Base-by-base conservation (phyloP, 2,329 filamentous ascomycete species). In the Botrytis fragariae region DNA sequence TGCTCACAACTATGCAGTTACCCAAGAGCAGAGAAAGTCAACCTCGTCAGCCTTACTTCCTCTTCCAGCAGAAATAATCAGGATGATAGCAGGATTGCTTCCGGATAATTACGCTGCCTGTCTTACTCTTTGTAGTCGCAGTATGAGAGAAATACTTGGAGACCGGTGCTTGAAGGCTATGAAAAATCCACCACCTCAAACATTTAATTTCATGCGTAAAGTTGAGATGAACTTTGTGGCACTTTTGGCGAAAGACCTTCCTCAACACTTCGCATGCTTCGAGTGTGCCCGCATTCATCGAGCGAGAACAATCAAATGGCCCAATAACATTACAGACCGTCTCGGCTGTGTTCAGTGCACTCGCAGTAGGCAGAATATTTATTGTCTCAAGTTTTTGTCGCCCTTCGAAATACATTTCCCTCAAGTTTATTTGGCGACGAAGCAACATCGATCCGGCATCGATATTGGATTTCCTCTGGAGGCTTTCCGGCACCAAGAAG, bases 1-100 rank as follows among this genome's bases (percentile, higher is more conserved):
- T 16, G 2, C 45, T 69, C 65, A n/a, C 37, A 25, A 32, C 37
- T 4, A 69, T 69, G 44, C 32, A 8, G 14, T 9, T 39, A 37
- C 25, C 44, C 29, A 68, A 10, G 10, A 29, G 25, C 29, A 54
- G 54, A 29, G 35, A 45, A 39, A n/a, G 6, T 12, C 65, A 68
- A 68, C 29, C 16, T 20, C 45, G 57, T 18, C 44, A 25, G 25
- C 57, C 70, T 39, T 70, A n/a, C 65, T 67, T 39, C 35, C 39
- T 37, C 51, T 74, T 22, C 73, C 73, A 51, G 42, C 71, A 39
- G 67, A 73, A 71, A 35, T 71, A 9, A 62, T 74, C 57, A 37
- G 44, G 61, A 45, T 71, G 74, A 74, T 74, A 60, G 51, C 63
- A 69, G 37, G 4, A 39, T n/a, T 60, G 25, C 71, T 72, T 60